Percentiles rank a stretch among this genome's conserved stretches.
These are phyloP conservation scores for Xylariales sp. DNA, from an alignment of 2,329 filamentous ascomycete species.

Conservation along the genomic window DNA sequence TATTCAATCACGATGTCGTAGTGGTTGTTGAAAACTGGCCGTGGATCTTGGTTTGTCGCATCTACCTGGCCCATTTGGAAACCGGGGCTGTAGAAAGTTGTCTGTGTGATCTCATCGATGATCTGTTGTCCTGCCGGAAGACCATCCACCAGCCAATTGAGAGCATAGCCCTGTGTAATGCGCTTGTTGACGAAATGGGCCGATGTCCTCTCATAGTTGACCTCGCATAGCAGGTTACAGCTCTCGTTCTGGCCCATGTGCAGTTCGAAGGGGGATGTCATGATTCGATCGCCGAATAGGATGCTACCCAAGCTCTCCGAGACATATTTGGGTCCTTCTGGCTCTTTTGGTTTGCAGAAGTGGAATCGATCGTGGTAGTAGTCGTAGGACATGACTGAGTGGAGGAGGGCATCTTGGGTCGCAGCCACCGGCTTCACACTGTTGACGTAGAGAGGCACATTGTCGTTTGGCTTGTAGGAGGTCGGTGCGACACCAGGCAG, in stretches of 20 bases:
- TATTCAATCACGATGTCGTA: slow-evolving; percentile 94
- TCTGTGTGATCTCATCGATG: slow-evolving; percentile 68
- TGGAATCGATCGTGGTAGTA: slow-evolving; percentile 88
- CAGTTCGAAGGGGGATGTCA: slow-evolving; percentile 90
- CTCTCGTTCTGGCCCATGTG: slow-evolving; percentile 82
- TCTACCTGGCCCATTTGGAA: slow-evolving; percentile 68
- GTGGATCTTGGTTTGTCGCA: slow-evolving; percentile 42
- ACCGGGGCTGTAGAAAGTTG: slow-evolving; percentile 84
- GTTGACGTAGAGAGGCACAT: slow-evolving; percentile 88
- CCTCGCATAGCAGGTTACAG: slow-evolving; percentile 75
- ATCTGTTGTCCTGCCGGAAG: slow-evolving; percentile 84
- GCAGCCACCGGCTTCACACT: slow-evolving; percentile 81
- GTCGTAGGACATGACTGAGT: slow-evolving; percentile 92
- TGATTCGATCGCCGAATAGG: slow-evolving; percentile 93
- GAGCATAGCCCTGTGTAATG: slow-evolving; percentile 80
- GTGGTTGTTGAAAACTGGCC: slow-evolving; percentile 78
- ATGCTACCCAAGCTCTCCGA: slow-evolving; percentile 93
- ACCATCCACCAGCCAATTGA: slow-evolving; percentile 96
- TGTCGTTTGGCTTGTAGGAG: slow-evolving; percentile 76
- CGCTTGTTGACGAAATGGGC: slow-evolving; percentile 76
- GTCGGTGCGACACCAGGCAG: slow-evolving; percentile 93
- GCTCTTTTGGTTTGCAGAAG: slow-evolving; percentile 74
- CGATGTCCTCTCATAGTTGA: slow-evolving; percentile 58
- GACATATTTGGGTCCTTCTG: slow-evolving; percentile 64
- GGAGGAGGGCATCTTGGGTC: slow-evolving; percentile 70